These are phyloP conservation scores for Naegleria gruberi DNA, from an alignment of 208 protist species.

Conservation along the genomic window DNA sequence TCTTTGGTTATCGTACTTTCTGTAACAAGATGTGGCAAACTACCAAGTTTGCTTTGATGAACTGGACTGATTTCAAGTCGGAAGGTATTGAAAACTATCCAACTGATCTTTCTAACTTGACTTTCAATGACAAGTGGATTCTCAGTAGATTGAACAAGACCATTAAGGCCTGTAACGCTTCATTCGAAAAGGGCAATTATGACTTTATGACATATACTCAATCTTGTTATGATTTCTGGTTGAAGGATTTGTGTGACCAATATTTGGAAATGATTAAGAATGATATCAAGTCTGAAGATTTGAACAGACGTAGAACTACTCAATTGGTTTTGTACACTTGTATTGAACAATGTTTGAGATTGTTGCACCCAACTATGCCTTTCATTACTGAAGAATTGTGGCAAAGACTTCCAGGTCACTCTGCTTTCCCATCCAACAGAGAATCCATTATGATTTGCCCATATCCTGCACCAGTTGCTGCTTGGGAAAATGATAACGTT, in stretches of 20 bases:
- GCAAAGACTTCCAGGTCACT: conserved; percentile 76
- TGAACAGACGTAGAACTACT: conserved; percentile 47
- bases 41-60: conserved; percentile 71
- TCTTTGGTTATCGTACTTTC: conserved; percentile 94
- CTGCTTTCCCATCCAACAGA: conserved; percentile 29
- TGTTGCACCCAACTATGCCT: conserved; percentile 99
- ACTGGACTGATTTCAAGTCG: neutral
- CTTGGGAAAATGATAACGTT: neutral
- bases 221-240: conserved; percentile 89
- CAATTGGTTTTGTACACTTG: conserved; percentile 79
- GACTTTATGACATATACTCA: conserved; percentile 79
- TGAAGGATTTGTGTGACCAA: conserved; percentile 95
- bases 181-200: conserved; percentile 64
- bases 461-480: conserved; percentile 47
- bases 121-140: conserved; percentile 79
- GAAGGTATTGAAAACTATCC: neutral
- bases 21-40: conserved; percentile 99
- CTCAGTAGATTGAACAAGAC: conserved; percentile 72
- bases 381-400: conserved; percentile 99
- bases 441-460: conserved; percentile 73
- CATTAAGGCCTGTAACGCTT: conserved; percentile 58
- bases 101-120: neutral
- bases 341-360: conserved; percentile 77
- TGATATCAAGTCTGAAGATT: neutral
- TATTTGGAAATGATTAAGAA: conserved; percentile 57